Conservation (phyloP, 1,139 yeast species). For the Zygosaccharomyces sapae region DNA sequence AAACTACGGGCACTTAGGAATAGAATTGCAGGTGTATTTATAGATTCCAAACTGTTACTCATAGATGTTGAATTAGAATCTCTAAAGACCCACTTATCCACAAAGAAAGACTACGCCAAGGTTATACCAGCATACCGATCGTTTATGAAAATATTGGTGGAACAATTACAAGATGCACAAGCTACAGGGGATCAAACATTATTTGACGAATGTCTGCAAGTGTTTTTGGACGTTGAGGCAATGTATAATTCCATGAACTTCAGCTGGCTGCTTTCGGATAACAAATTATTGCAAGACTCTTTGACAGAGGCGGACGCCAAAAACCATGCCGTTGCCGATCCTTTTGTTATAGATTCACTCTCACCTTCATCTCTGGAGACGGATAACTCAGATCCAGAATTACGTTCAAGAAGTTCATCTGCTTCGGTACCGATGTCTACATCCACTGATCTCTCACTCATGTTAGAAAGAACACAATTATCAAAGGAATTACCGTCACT, state of each 20-base stretch:
- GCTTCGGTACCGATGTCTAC: conserved; percentile 14
- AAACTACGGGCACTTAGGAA: conserved; percentile 20
- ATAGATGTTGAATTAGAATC: conserved; percentile 28
- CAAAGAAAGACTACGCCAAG: conserved; percentile 14
- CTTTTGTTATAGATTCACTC: conserved; percentile 7
- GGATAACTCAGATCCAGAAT: conserved; percentile 4
- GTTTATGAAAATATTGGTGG: conserved; percentile 35
- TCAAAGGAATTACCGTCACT: conserved; percentile 38
- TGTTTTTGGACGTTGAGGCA: conserved; percentile 38
- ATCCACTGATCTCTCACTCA: conserved; percentile 21
- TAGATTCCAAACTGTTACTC: conserved; percentile 26
- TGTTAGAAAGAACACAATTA: conserved; percentile 32
- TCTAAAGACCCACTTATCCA: conserved; percentile 9
- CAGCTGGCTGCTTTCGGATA: conserved; percentile 33
- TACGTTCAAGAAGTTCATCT: conserved; percentile 20
- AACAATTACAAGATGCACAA: conserved; percentile 36
- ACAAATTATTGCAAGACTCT: conserved; percentile 24
- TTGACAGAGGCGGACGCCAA: conserved; percentile 16
- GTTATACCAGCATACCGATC: conserved; percentile 26
- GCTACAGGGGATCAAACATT: conserved; percentile 30
- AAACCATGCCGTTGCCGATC: conserved; percentile 8
- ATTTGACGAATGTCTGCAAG: conserved; percentile 37
- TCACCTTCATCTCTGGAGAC: conserved; percentile 8
- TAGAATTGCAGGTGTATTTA: conserved; percentile 24
- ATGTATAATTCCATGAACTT: conserved; percentile 39